Evolutionary conservation across 148 eudicot species (phyloP), one percentile per base, ranked within the genome.

Genomic region (Chenopodium berlandieri): DNA sequence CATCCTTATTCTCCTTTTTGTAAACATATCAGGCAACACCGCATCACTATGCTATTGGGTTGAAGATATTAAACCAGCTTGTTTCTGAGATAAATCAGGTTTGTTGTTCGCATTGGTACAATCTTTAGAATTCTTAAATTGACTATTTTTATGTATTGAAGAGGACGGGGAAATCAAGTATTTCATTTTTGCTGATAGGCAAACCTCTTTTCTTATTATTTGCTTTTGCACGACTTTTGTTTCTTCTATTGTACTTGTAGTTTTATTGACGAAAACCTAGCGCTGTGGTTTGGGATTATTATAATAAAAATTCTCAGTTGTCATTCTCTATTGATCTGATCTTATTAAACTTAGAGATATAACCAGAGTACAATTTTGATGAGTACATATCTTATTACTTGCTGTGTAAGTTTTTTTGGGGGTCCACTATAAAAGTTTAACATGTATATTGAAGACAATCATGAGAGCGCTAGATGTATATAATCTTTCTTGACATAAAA

Each of bases 71-170:
- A 76, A 92, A 89, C 86, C 92, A 92, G 86, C 95, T 92, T 86
- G 93, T 92, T 72, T 75, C 85, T 75, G 95, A 92, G 86, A 92
- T 92, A 93, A 92, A 90, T 87, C 95, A 92, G 95, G 95, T 92
- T 80, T 23, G 89, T 72, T 73, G 79, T 76, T 85, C 60, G 22
- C 72, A 7, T 50, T 27, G 25, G n/a, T 22, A 30, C 68, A 31
- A 80, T 75, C 23, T 34, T 40, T 8, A 80, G 27, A 5, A 14
- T 34, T 76, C 30, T 63, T 66, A 34, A 32, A 0, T 48, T 16
- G 12, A 81, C 52, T 81, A 13, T 75, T 65, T 22, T 19, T 11
- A 44, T 46, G 72, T 20, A 40, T 20, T 19, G 58, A 20, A 27
- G 30, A 30, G 71, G 46, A 31, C 3, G 6, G 56, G 56, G 30